A percentile compares a stretch with the other conserved stretches of the same genome.
These are phyloP conservation scores for Erysimum cheiri DNA, from an alignment of 441 rosid genomes.

Conservation along the genomic window DNA sequence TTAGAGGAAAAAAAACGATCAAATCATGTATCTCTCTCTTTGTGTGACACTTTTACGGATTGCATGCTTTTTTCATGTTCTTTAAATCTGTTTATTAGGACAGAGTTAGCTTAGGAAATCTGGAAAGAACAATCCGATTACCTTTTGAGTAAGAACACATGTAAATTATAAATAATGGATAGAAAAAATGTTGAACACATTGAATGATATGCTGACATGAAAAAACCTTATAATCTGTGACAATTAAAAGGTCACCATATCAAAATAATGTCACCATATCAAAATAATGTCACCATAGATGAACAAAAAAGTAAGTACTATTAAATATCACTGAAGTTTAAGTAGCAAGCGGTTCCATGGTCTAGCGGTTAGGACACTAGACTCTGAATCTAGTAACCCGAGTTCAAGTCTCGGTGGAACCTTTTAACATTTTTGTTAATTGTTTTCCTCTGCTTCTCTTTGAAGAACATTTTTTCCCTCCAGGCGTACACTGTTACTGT, in stretches of 20 bases:
- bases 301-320: no score
- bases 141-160: neutral
- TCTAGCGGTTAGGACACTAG: constrained; percentile 50
- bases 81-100: constrained; percentile 41
- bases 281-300: no score
- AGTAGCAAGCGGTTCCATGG: constrained; percentile 30
- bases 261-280: no score
- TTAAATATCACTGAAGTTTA: fast-evolving
- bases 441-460: neutral
- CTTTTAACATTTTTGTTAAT: neutral
- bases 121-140: constrained; percentile 9
- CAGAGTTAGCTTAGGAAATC: constrained; percentile 25
- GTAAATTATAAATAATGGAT: neutral
- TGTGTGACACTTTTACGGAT: constrained; percentile 33
- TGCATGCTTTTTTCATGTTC: constrained; percentile 44
- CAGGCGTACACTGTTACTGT: neutral
- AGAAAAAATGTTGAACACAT: no score
- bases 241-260: no score
- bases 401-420: constrained; percentile 52
- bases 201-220: no score
- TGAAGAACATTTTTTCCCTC: neutral
- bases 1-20: neutral
- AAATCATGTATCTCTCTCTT: constrained; percentile 35
- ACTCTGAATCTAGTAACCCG: constrained; percentile 59
- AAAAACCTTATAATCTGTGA: no score